Conservation (phyloP, 2,329 filamentous ascomycete species). For the Magnaporthiopsis incrustans region DNA sequence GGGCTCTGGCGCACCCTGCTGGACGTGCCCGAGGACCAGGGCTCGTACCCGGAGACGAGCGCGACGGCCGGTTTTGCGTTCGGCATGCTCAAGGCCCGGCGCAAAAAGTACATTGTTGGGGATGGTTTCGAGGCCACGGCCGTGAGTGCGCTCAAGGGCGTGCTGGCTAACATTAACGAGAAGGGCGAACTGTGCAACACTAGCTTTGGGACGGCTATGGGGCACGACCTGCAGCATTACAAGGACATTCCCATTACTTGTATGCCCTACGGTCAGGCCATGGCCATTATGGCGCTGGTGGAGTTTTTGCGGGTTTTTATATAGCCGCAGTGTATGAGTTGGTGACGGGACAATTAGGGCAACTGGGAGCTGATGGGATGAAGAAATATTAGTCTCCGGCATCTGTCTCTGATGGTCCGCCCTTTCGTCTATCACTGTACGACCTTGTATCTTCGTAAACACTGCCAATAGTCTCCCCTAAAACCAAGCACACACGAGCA, state of each 20-base stretch:
- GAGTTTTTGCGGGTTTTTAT: conserved; percentile 59
- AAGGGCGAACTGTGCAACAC: conserved; percentile 66
- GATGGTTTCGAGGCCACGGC: conserved; percentile 53
- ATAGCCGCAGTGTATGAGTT: conserved; percentile 12
- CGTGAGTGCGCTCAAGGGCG: conserved; percentile 57
- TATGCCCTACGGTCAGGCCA: conserved; percentile 80
- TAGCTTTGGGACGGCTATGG: conserved; percentile 76
- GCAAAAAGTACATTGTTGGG: conserved; percentile 58
- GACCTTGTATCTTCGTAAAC: neutral
- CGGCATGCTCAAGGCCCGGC: conserved; percentile 65
- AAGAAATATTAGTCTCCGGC: neutral
- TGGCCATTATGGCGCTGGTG: conserved; percentile 75
- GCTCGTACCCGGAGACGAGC: conserved; percentile 68
- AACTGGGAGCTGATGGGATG: neutral
- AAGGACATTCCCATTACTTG: conserved; percentile 67
- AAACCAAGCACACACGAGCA: conserved; percentile 23
- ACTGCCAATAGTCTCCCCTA: neutral
- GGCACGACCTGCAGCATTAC: conserved; percentile 64
- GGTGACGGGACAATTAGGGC: too few relatives aligned
- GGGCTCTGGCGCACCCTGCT: conserved; percentile 71
- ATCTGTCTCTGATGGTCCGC: too few relatives aligned
- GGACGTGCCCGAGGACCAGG: conserved; percentile 55
- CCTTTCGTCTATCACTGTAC: neutral
- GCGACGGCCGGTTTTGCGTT: conserved; percentile 77
- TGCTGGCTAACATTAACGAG: conserved; percentile 56